Percentiles rank a stretch among this genome's conserved stretches.
Conservation (phyloP, 1,139 yeast species). For the Hyphopichia buzzinii region DNA sequence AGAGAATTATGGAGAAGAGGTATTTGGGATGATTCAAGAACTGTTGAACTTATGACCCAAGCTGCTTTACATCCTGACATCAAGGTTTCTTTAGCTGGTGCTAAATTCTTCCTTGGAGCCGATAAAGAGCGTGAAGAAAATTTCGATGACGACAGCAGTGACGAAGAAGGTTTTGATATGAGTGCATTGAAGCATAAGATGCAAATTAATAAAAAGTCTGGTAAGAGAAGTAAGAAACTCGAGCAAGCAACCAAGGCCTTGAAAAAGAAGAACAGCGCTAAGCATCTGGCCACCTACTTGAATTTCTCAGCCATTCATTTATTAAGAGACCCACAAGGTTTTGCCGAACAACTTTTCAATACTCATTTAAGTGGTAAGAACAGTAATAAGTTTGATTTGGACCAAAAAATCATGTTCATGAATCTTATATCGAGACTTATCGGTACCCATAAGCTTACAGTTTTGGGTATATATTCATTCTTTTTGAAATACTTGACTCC, state of each 20-base stretch:
- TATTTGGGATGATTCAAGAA: slow-evolving; percentile 95
- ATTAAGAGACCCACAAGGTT: slow-evolving; percentile 95
- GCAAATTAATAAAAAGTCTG: slow-evolving; percentile 78
- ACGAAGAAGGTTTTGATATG: slow-evolving; percentile 71
- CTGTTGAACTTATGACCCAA: slow-evolving; percentile 95
- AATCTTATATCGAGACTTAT: slow-evolving; percentile 82
- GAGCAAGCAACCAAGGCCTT: slow-evolving; percentile 67
- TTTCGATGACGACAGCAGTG: slow-evolving; percentile 66
- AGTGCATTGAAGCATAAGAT: slow-evolving; percentile 72
- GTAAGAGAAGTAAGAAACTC: slow-evolving; percentile 75
- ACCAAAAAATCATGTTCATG: slow-evolving; percentile 85
- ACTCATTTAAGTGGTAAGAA: slow-evolving; percentile 70
- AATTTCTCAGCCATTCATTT: slow-evolving; percentile 94
- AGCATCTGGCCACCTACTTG: slow-evolving; percentile 65
- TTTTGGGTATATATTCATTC: slow-evolving; percentile 84
- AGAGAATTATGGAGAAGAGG: slow-evolving; percentile 97
- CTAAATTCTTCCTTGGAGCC: slow-evolving; percentile 87
- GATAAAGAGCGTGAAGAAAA: slow-evolving; percentile 92
- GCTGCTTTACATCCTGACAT: slow-evolving; percentile 87
- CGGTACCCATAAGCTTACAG: slow-evolving; percentile 91
- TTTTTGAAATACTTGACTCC: slow-evolving; percentile 90
- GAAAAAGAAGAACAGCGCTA: slow-evolving; percentile 55
- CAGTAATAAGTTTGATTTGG: slow-evolving; percentile 69
- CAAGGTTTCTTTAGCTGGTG: slow-evolving; percentile 89
- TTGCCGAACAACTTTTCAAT: slow-evolving; percentile 80